Evolutionary conservation across 164 flowering plant genomes (phyloP).

Genomic region (Macadamia integrifolia): DNA sequence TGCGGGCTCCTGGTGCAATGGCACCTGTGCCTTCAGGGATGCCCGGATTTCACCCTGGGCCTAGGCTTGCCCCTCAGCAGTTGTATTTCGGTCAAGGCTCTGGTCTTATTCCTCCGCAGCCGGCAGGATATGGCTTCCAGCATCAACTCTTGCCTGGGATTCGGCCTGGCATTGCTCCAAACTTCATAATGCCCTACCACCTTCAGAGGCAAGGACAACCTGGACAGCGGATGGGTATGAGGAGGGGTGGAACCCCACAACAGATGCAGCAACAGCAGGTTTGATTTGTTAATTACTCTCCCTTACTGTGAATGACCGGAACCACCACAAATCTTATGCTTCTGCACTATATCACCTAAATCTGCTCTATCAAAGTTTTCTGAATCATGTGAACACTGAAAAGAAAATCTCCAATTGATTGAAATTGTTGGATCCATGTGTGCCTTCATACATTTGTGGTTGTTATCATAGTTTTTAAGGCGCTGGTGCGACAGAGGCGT

Average conservation of each 20-base stretch:
- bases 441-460: too few relatives aligned
- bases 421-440: too few relatives aligned
- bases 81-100: constrained; percentile 62
- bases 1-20: constrained; percentile 40
- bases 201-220: constrained; percentile 61
- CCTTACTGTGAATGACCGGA: too few relatives aligned
- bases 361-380: too few relatives aligned
- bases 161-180: constrained; percentile 61
- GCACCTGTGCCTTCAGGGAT: constrained; percentile 49
- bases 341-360: too few relatives aligned
- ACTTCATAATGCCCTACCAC: constrained; percentile 58
- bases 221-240: constrained; percentile 49
- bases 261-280: constrained; percentile 44
- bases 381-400: too few relatives aligned
- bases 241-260: constrained; percentile 51
- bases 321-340: too few relatives aligned
- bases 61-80: constrained; percentile 63
- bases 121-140: constrained; percentile 65
- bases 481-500: too few relatives aligned
- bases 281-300: too few relatives aligned
- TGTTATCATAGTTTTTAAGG: too few relatives aligned
- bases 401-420: too few relatives aligned
- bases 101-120: constrained; percentile 52
- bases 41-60: constrained; percentile 50
- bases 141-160: constrained; percentile 62